These are phyloP conservation scores for Fraxinus sp. DNA, from an alignment of 305 asterid genomes.

Conservation along the genomic window DNA sequence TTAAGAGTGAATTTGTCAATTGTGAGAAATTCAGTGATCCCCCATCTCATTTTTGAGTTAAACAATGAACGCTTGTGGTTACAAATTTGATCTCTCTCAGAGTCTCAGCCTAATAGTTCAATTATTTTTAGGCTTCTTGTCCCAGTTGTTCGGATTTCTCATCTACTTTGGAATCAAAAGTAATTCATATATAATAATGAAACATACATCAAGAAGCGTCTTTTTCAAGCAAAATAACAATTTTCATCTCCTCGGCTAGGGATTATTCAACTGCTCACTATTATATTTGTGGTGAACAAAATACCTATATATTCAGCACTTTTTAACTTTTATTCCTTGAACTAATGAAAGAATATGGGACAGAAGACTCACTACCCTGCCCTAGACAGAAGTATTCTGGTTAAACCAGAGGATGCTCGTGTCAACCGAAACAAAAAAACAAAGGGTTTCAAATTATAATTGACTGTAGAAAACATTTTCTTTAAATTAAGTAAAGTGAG, in stretches of 20 bases:
- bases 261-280: neutral
- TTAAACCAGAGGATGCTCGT: neutral
- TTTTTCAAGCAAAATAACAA: neutral
- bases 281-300: neutral
- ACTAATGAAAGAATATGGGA: neutral
- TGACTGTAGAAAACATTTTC: neutral
- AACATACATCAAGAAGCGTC: too few species aligned
- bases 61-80: too few species aligned
- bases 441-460: neutral
- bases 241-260: neutral
- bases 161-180: neutral
- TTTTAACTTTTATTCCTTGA: neutral
- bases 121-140: neutral
- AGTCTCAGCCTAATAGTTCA: neutral
- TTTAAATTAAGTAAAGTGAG: neutral
- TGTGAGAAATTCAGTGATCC: too few species aligned
- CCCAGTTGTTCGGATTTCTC: neutral
- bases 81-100: too few species aligned
- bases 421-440: neutral
- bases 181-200: neutral
- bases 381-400: neutral
- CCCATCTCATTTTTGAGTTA: too few species aligned
- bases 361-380: neutral
- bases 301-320: neutral
- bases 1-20: too few species aligned